These are phyloP conservation scores for Fusarium sp. DNA, from an alignment of 2,329 filamentous ascomycete genomes.

Conservation along the genomic window DNA sequence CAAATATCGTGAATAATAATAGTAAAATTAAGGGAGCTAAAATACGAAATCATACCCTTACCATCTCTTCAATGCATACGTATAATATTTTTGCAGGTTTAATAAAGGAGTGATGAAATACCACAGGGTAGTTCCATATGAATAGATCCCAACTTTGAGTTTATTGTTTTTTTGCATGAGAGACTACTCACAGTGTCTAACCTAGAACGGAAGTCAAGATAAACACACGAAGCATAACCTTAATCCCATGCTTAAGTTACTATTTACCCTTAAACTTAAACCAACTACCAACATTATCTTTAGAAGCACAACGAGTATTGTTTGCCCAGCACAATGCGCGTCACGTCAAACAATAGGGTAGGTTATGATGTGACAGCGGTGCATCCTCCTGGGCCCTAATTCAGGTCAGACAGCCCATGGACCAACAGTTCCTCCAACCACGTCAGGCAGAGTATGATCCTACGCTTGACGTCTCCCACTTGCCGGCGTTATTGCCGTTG, in stretches of 20 bases:
- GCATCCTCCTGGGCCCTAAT: not conserved
- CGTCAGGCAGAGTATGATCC: not conserved
- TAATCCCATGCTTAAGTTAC: not conserved
- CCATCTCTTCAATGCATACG: not conserved
- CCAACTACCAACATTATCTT: not conserved
- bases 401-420: not conserved
- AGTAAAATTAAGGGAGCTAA: not conserved
- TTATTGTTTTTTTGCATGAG: not conserved
- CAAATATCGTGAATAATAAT: not conserved
- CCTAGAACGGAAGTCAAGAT: not conserved
- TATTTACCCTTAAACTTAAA: not conserved
- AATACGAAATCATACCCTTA: not conserved
- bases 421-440: not conserved
- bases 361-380: not conserved
- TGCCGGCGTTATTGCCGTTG: not conserved
- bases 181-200: too few relatives aligned
- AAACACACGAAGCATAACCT: not conserved
- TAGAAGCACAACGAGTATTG: not conserved
- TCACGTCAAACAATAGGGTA: not conserved
- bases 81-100: not conserved
- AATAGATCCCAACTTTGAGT: too few relatives aligned
- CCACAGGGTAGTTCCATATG: not conserved
- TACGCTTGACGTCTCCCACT: not conserved
- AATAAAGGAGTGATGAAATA: too few relatives aligned
- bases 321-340: not conserved